Base-by-base conservation (phyloP, 768 basidiomycete genomes). In the Pisolithus microcarpus region DNA sequence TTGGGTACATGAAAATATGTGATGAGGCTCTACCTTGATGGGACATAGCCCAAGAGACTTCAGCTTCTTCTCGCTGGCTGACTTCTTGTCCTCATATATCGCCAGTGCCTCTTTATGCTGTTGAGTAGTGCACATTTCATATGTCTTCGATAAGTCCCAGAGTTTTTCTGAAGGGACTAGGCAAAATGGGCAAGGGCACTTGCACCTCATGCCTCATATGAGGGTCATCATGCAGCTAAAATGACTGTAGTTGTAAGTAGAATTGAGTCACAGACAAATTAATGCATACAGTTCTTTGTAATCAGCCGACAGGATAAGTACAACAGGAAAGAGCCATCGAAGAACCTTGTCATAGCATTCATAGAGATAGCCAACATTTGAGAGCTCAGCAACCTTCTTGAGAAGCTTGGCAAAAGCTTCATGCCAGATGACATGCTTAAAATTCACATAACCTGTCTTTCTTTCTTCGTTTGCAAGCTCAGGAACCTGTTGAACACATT, bases 261-360 rank as follows among this genome's bases (percentile, higher is more conserved):
- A 30, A 30, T 30, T 7, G 7, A 7, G 28, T 6, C 6, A 7
- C 28, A 30, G 28, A 7, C 8, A 30, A 72, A 66, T 3, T 65
- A 50, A 52, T 6, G 21, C 69, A 19, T 65, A 75, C 74, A 70
- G 68, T 59, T 77, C 73, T 52, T 75, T 70, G 54, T 73, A 77
- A 36, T 75, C 73, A 30, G 72, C 65, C 8, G 65, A 68, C 1
- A 73, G 48, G 8, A 73, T 69, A 0, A 71, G 43, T 26, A 75
- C 61, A 23, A 67, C 44, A 8, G 70, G 72, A 48, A 58, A 75
- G 0, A 76, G 48, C 13, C 30, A 54, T 0, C 65, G 65, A 0
- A 44, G 7, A 10, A 68, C 55, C 0, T 49, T 56, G 53, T 72
- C 70, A 11, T 58, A 66, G 54, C 70, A 73, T 13, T 18, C 13